Percentiles rank a stretch among this genome's conserved stretches.
These are phyloP conservation scores for Dalechampia spathulata DNA, from an alignment of 441 rosid genomes.

Conservation along the genomic window DNA sequence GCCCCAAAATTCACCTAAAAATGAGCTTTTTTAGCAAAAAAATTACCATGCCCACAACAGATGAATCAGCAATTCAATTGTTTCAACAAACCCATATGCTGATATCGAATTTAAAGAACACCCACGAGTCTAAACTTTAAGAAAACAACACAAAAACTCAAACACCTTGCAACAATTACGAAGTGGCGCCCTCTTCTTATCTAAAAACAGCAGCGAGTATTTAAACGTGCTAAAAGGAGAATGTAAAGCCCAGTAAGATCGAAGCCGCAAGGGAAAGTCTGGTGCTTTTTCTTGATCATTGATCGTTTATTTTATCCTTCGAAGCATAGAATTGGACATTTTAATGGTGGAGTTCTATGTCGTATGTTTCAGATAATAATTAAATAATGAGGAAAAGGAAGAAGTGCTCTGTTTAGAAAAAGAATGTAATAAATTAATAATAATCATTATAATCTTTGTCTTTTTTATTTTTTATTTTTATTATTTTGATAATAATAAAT, in stretches of 20 bases:
- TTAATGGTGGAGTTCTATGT: no score
- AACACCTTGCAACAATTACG: constrained; percentile 6
- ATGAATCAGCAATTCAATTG: constrained; percentile 20
- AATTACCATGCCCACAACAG: constrained; percentile 12
- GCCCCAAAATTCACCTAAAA: neutral
- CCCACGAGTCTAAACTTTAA: constrained; percentile 26
- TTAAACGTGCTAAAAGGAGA: neutral
- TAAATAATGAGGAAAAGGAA: no score
- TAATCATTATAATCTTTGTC: no score
- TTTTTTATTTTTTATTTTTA: no score
- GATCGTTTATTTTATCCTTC: neutral
- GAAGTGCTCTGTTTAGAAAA: neutral
- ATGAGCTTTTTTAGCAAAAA: constrained; percentile 5
- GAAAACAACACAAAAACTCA: constrained; percentile 2
- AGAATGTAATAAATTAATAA: no score
- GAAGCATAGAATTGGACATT: neutral
- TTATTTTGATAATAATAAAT: no score
- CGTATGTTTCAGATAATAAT: neutral
- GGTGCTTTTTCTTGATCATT: constrained; percentile 7
- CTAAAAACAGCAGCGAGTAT: neutral
- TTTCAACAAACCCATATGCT: constrained; percentile 15
- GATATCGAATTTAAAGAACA: constrained; percentile 17
- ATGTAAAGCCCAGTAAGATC: constrained; percentile 4
- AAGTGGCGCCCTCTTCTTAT: neutral
- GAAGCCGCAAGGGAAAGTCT: neutral